Evolutionary conservation across 2,329 filamentous ascomycete genomes (phyloP), one percentile per base, ranked within the genome.

Genomic region (Aspergillus aculeatus): DNA sequence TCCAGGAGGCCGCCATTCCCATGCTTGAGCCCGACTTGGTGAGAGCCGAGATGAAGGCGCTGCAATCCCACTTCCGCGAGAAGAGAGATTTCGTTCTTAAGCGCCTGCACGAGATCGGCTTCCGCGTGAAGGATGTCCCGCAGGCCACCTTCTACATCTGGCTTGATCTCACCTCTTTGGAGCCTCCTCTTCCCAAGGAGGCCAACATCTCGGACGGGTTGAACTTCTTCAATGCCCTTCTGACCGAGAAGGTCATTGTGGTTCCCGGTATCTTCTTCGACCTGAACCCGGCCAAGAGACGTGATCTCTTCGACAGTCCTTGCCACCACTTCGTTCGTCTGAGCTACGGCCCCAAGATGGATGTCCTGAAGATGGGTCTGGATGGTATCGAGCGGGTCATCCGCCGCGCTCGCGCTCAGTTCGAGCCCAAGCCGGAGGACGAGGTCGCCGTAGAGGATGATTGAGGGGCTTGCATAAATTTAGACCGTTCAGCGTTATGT

Each of bases 231-330:
- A 87, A 95, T 75, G 92, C 92, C 31, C 95, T 95, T 73, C 81
- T 98, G 49, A 87, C 90, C 71, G 92, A 97, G 82, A 96, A 96
- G 83, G 91, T 96, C 66, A 97, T 97, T 71, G 92, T 97, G 19
- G 94, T 98, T 4, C 94, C 94, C 0, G 94, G 94, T 61, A 98
- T 98, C 76, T 98, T 98, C 84, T 98, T 98, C 75, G 94, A 98
- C 71, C 79, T 98, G 65, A 98, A 98, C 80, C 94, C 94, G 4
- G 89, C 90, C 38, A 89, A 92, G 75, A 85, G 94, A 65, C 84
- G 94, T 73, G 94, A 98, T 76, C 78, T 98, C 67, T 98, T 98
- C 67, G 94, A 98, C 78, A 91, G 87, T 67, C 94, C 94, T 61
- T 97, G 94, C 78, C 94, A 98, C 78, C 89, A 95, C 78, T 96